Percentiles rank a stretch among this genome's conserved stretches.
Evolutionary conservation across 169 alveolate species (phyloP).

Genomic region (Eimeria sp.): DNA sequence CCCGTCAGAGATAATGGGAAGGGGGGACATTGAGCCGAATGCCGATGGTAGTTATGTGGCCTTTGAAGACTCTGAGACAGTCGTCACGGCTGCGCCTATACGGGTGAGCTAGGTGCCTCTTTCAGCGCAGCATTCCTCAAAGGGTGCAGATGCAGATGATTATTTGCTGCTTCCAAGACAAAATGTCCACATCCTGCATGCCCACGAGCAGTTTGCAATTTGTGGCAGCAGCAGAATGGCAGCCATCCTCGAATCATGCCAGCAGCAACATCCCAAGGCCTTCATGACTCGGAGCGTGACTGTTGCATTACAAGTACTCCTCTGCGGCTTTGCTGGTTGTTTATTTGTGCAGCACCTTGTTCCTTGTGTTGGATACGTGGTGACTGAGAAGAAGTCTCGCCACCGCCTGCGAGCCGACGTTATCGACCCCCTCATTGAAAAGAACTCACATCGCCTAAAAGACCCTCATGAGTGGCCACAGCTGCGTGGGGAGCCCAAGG

Average conservation of each 20-base stretch:
- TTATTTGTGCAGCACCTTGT: constrained; percentile 87
- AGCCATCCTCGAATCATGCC: not conserved
- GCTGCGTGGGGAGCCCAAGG: constrained; percentile 79
- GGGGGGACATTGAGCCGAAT: constrained; percentile 63
- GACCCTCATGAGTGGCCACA: constrained; percentile 71
- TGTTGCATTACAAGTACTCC: not conserved
- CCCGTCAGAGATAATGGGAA: constrained; percentile 70
- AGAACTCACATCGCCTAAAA: constrained; percentile 80
- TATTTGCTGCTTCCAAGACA: not conserved
- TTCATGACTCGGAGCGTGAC: not conserved
- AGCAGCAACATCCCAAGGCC: not conserved
- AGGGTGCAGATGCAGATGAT: not conserved
- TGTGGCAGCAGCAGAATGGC: not conserved
- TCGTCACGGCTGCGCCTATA: constrained; percentile 79
- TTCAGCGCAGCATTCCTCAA: not conserved
- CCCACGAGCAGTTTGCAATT: not conserved
- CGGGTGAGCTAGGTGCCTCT: constrained; percentile 52
- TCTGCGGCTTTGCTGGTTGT: not conserved
- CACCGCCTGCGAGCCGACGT: constrained; percentile 85
- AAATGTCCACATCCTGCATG: not conserved
- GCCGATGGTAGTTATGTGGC: constrained; percentile 79
- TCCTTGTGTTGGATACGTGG: constrained; percentile 92
- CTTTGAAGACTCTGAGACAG: constrained; percentile 41
- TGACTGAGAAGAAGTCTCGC: constrained; percentile 86
- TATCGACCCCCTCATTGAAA: constrained; percentile 83